Conservation (phyloP, 306 rosid species). For the Begonia peltatifolia region DNA sequence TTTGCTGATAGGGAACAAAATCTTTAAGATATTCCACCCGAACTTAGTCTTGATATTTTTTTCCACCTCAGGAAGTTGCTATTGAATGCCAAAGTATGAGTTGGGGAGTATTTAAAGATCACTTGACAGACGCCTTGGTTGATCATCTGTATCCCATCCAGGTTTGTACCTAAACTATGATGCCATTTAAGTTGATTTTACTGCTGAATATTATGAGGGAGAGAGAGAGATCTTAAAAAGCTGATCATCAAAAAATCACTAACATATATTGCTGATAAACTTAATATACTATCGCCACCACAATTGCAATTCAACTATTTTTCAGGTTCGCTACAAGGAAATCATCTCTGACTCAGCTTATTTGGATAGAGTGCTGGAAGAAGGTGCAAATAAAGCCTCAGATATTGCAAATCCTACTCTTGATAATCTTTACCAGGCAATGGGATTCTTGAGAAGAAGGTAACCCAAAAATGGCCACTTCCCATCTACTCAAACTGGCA, state of each 20-base stretch:
- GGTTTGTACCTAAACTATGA: constrained; percentile 27
- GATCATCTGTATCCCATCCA: constrained; percentile 85
- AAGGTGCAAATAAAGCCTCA: constrained; percentile 74
- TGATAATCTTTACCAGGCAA: constrained; percentile 67
- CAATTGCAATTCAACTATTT: constrained; percentile 5
- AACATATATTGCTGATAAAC: background rate
- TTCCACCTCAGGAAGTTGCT: constrained; percentile 52
- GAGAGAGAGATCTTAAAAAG: background rate
- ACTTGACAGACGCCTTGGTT: constrained; percentile 59
- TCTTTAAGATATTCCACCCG: background rate
- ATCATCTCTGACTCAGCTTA: constrained; percentile 66
- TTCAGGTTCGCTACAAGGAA: constrained; percentile 76
- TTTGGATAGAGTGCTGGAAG: constrained; percentile 68
- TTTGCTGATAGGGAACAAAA: background rate
- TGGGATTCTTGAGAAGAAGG: constrained; percentile 68
- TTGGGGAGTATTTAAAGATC: constrained; percentile 81
- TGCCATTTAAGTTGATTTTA: constrained; percentile 6
- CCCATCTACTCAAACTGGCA: too few relatives aligned
- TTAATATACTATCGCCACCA: background rate
- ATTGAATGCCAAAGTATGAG: constrained; percentile 70
- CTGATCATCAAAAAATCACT: background rate
- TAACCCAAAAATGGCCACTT: too few relatives aligned
- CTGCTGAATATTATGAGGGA: background rate
- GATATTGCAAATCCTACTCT: constrained; percentile 68
- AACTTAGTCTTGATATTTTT: constrained; percentile 3